Evolutionary conservation across 768 basidiomycete genomes (phyloP).

Genomic region (Heimioporus sp.): DNA sequence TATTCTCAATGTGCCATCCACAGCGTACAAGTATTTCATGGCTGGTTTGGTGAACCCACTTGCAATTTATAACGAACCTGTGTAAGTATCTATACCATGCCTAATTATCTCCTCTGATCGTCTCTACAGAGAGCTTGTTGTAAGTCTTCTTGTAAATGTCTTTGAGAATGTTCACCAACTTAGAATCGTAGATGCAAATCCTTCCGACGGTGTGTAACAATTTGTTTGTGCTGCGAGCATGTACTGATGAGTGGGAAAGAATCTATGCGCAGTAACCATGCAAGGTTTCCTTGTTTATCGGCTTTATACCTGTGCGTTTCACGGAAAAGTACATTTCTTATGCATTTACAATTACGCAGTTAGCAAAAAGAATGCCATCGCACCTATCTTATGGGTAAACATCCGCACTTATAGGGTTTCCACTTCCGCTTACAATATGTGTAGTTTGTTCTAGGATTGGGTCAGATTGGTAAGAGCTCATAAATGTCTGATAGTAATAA

Average conservation of each 20-base stretch:
- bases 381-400: not conserved
- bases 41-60: not conserved
- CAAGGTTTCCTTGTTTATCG: conserved; percentile 1
- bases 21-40: not conserved
- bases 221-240: not conserved
- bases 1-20: not conserved
- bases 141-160: not conserved
- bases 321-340: too few relatives aligned
- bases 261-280: not conserved
- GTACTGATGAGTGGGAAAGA: not conserved
- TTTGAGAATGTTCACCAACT: not conserved
- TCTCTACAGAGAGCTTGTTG: not conserved
- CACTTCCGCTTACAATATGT: too few relatives aligned
- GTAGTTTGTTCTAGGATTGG: not conserved
- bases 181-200: not conserved
- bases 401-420: not conserved
- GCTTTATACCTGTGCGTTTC: not conserved
- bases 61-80: not conserved
- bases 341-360: not conserved
- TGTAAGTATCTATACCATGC: not conserved
- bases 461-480: not conserved
- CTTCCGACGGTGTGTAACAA: not conserved
- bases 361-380: not conserved
- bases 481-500: not conserved
- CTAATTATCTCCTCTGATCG: not conserved